Conservation (phyloP, 768 basidiomycete species). For the Lanmaoa rubissima region DNA sequence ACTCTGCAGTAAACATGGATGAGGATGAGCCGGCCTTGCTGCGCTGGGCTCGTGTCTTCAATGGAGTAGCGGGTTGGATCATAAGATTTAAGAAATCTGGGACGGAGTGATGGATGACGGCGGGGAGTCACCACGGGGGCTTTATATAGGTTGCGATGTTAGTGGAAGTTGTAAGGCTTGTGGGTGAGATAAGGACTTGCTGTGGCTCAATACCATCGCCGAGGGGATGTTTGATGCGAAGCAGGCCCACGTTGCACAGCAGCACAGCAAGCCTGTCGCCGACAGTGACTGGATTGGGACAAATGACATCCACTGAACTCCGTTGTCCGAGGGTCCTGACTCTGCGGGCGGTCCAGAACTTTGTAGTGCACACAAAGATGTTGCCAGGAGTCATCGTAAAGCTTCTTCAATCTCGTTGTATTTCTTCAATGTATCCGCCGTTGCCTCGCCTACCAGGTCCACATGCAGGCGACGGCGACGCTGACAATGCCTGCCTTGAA, state of each 20-base stretch:
- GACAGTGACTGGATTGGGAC: too few relatives aligned
- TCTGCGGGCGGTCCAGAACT: too few relatives aligned
- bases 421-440: conserved; percentile 8
- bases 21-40: not conserved
- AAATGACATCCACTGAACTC: too few relatives aligned
- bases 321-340: too few relatives aligned
- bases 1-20: not conserved
- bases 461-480: too few relatives aligned
- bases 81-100: not conserved
- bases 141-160: conserved; percentile 12
- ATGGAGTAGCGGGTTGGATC: not conserved
- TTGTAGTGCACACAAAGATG: not conserved
- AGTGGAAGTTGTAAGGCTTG: not conserved
- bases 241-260: not conserved
- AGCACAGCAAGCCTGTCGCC: not conserved
- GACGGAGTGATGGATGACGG: not conserved
- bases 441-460: not conserved
- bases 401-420: not conserved
- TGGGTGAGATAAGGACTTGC: not conserved
- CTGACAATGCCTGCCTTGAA: too few relatives aligned
- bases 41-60: not conserved
- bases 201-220: not conserved
- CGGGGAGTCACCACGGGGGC: not conserved
- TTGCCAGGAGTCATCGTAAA: not conserved
- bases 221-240: not conserved